These are phyloP conservation scores for Nakazawaea holstii DNA, from an alignment of 805 yeast species.

Conservation along the genomic window DNA sequence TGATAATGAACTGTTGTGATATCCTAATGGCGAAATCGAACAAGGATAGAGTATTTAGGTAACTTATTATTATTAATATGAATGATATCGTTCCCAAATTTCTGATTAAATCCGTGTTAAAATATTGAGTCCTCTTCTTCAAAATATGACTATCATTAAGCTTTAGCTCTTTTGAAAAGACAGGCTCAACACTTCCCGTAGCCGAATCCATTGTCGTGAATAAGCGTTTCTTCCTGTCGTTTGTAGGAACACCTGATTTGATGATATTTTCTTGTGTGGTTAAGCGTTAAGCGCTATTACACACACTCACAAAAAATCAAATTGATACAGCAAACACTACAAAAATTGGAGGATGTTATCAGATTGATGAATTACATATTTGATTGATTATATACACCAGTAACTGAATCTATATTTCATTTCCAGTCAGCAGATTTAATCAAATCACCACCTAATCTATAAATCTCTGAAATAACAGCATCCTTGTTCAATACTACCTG, in stretches of 20 bases:
- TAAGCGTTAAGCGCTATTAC: too few species aligned
- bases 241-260: too few species aligned
- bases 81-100: conserved; percentile 30
- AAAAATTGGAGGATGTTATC: not conserved
- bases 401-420: conserved; percentile 13
- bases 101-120: conserved; percentile 29
- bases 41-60: conserved; percentile 36
- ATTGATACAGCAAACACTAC: not conserved
- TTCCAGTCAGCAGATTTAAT: conserved; percentile 23
- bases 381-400: too few species aligned
- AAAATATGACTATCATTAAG: conserved; percentile 34
- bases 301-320: too few species aligned
- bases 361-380: too few species aligned
- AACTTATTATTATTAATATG: conserved; percentile 30
- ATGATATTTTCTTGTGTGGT: too few species aligned
- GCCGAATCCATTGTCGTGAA: conserved; percentile 24
- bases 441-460: conserved; percentile 63
- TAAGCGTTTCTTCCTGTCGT: too few species aligned
- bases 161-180: conserved; percentile 27
- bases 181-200: conserved; percentile 17
- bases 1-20: conserved; percentile 30
- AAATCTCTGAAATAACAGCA: conserved; percentile 70
- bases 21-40: conserved; percentile 27
- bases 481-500: conserved; percentile 59
- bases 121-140: conserved; percentile 37